Percentiles rank a stretch among this genome's conserved stretches.
phyloP scores from a whole-genome alignment of 129 eudicot genomes.

The Lactuca saligna region DNA sequence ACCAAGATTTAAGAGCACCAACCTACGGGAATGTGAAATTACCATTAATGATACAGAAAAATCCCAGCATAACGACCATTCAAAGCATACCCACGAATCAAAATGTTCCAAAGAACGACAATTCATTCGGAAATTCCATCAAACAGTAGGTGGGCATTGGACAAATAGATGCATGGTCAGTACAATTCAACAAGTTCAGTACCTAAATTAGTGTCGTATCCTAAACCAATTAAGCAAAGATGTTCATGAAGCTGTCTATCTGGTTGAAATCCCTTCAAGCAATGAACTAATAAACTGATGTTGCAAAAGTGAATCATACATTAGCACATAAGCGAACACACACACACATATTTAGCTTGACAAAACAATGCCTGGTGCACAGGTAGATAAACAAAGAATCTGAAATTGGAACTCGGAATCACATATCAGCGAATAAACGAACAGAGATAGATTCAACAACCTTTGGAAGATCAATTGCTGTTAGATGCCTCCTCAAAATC shows the following conservation, averaged over 20 bases:
- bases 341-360: background rate
- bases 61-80: slow-evolving; percentile 60
- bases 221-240: slow-evolving; percentile 40
- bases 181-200: slow-evolving; percentile 63
- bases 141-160: slow-evolving; percentile 62
- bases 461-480: too few species aligned
- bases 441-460: too few species aligned
- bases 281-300: slow-evolving; percentile 18
- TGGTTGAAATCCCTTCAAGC: slow-evolving; percentile 51
- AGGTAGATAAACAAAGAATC: background rate
- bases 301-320: background rate
- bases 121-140: slow-evolving; percentile 57
- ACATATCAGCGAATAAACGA: too few species aligned
- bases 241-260: slow-evolving; percentile 71
- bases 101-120: slow-evolving; percentile 65
- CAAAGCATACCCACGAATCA: slow-evolving; percentile 82
- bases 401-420: too few species aligned
- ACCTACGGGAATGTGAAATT: slow-evolving; percentile 65
- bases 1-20: slow-evolving; percentile 51
- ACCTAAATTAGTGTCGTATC: slow-evolving; percentile 36
- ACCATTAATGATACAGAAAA: slow-evolving; percentile 42
- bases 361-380: background rate
- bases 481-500: too few species aligned
- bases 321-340: background rate
- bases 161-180: slow-evolving; percentile 38